A percentile compares a stretch with the other conserved stretches of the same genome.
Conservation (phyloP, 176 grass and related monocot genomes). For the Oryza meridionalis region DNA sequence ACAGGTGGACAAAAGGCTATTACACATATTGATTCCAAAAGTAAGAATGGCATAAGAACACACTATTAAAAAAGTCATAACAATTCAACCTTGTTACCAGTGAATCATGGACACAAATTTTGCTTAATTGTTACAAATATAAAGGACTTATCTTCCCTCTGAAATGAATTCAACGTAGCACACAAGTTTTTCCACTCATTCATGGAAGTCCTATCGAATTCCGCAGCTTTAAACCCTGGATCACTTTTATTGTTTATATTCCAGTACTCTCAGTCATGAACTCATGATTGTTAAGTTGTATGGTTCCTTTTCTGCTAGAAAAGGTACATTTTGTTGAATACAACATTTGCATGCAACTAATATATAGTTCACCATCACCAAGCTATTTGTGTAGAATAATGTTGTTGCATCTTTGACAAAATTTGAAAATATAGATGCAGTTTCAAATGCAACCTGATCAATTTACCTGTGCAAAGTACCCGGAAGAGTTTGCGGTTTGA, state of each 20-base stretch:
- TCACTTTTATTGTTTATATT: neutral
- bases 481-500: constrained; percentile 84
- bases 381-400: constrained; percentile 15
- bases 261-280: neutral
- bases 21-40: constrained; percentile 17
- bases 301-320: neutral
- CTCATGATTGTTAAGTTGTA: neutral
- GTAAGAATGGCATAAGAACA: neutral
- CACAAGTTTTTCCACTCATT: neutral
- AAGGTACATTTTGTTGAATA: neutral
- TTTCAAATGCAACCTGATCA: constrained; percentile 3
- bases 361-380: neutral
- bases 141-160: neutral
- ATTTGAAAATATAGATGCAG: neutral
- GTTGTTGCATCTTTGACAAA: neutral
- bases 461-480: constrained; percentile 93
- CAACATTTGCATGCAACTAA: neutral
- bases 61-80: neutral
- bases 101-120: neutral
- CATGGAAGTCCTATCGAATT: neutral
- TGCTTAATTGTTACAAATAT: constrained; percentile 16
- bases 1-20: constrained; percentile 1
- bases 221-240: neutral
- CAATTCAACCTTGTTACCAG: neutral
- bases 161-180: neutral